Evolutionary conservation across 306 rosid genomes (phyloP), one percentile per base, ranked within the genome.

Genomic region (Pueraria montana): DNA sequence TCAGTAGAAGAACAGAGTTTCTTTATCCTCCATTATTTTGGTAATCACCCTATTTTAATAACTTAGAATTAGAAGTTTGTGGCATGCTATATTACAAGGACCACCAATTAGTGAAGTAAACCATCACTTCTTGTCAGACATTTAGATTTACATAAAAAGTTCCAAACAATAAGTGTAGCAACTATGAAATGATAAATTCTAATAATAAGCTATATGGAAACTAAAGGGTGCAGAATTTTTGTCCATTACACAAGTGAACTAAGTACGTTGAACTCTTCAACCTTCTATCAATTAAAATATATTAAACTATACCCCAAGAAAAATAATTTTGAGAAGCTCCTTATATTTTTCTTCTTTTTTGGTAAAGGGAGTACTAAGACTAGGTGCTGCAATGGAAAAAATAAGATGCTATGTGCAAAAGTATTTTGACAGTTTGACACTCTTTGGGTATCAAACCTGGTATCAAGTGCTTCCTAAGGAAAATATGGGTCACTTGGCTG

Each of bases 71-170:
- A 61, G 21, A 77, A 77, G 53, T 27, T 71, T 71, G 79, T 9
- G n/a, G 76, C 75, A 84, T 36, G 61, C 64, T 61, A 63, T 20
- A 50, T 42, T 42, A 78, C 69, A 83, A 64, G 58, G 45, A 26
- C 58, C 36, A 49, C 34, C 67, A 69, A 21, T 77, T 77, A 77
- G 38, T 58, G 73, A 77, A 58, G n/a, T 62, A 76, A 67, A 21
- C 24, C 58, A 30, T 71, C 75, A 43, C 71, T 72, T 78, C 69
- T 78, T 72, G 42, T 68, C 40, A 53, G 45, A 45, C 17, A 78
- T 63, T 78, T 53, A 42, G 75, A 49, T 61, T 63, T 63, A 63
- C 64, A 77, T 78, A 20, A 42, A 45, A 63, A 64, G 0, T 26
- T 42, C 62, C 16, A 27, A 63, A 52, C 43, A 72, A 52, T 24